Evolutionary conservation across 129 eudicot species (phyloP).

Genomic region (Arctium lappa): DNA sequence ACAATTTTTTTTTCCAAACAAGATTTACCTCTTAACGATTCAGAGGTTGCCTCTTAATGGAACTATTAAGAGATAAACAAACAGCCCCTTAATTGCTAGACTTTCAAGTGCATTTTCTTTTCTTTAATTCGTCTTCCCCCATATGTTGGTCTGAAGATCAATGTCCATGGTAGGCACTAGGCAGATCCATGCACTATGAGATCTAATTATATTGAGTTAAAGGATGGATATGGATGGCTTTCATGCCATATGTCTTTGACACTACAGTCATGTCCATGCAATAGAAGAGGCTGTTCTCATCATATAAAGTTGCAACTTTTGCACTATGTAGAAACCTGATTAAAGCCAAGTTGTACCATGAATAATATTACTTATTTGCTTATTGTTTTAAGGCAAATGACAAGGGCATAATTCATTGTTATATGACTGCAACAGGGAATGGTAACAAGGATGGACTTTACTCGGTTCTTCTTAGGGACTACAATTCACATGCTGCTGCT

Average conservation of each 20-base stretch:
- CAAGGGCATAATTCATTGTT: not conserved
- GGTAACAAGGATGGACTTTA: conserved; percentile 94
- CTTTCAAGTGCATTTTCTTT: not conserved
- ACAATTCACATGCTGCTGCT: conserved; percentile 93
- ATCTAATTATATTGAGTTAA: not conserved
- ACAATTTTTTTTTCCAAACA: too few relatives aligned
- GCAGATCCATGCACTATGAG: not conserved
- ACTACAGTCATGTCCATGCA: not conserved
- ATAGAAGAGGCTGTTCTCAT: not conserved
- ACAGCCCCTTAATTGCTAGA: not conserved
- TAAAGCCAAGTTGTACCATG: not conserved
- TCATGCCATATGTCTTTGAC: not conserved
- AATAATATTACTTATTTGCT: not conserved
- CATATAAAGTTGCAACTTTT: not conserved
- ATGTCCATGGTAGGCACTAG: not conserved
- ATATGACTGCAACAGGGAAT: conserved; percentile 53
- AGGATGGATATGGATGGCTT: not conserved
- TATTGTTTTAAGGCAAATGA: not conserved
- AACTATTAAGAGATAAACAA: too few relatives aligned
- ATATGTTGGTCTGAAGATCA: not conserved
- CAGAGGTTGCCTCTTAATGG: too few relatives aligned
- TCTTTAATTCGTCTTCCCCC: not conserved
- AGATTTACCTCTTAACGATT: too few relatives aligned
- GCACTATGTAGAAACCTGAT: not conserved
- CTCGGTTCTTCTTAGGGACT: conserved; percentile 94